These are phyloP conservation scores for Madurella mycetomatis DNA, from an alignment of 2,329 filamentous ascomycete species.

Conservation along the genomic window DNA sequence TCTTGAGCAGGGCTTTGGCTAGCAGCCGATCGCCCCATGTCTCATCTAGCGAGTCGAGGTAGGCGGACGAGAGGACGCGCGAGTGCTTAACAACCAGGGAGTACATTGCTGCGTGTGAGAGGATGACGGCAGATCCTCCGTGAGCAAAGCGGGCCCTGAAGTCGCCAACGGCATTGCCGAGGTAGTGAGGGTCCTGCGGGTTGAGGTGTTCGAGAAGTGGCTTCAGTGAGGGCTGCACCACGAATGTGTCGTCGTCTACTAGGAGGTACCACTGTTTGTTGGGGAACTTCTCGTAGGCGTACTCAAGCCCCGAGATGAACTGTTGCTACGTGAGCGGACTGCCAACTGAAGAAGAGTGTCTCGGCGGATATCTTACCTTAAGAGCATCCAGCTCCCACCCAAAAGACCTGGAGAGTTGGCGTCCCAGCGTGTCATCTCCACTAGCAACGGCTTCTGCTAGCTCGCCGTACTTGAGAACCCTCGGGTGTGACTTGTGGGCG, in stretches of 20 bases:
- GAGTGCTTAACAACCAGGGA: conserved; percentile 40
- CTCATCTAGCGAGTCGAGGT: conserved; percentile 46
- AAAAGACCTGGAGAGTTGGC: conserved; percentile 34
- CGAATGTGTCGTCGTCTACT: conserved; percentile 54
- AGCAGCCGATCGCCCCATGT: conserved; percentile 53
- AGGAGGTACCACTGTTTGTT: conserved; percentile 57
- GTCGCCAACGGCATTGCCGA: conserved; percentile 55
- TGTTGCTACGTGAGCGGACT: conserved; percentile 22
- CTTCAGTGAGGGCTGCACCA: conserved; percentile 46
- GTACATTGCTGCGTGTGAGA: conserved; percentile 49
- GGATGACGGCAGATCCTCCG: conserved; percentile 50
- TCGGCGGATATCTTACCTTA: conserved; percentile 36
- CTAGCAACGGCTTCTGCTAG: conserved; percentile 37
- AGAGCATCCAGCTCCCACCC: conserved; percentile 49
- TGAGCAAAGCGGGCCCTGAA: conserved; percentile 54
- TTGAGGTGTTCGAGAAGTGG: conserved; percentile 48
- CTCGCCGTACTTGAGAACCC: conserved; percentile 39
- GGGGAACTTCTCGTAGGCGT: conserved; percentile 46
- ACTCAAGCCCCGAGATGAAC: conserved; percentile 53
- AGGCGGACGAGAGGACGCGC: conserved; percentile 40
- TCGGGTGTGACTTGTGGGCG: conserved; percentile 25
- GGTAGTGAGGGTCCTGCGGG: conserved; percentile 42
- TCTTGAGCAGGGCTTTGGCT: conserved; percentile 48
- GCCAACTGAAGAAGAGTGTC: neutral
- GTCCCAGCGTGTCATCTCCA: conserved; percentile 37